Conservation (phyloP, 1,284 basidiomycete species). For the Agaricales sp. region DNA sequence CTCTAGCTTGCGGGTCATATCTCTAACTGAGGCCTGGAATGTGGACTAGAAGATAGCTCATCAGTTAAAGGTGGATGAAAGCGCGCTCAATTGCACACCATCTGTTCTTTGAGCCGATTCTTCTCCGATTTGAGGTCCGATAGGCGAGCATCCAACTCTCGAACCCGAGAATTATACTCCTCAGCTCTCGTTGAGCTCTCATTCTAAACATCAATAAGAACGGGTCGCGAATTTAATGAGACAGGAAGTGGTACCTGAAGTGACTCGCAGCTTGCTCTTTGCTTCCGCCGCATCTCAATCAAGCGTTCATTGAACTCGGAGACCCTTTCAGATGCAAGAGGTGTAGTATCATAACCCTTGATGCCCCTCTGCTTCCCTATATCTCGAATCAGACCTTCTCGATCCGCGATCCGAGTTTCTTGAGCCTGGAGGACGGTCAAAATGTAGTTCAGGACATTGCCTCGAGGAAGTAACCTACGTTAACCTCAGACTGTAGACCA, state of each 20-base stretch:
- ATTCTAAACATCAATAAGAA: constrained; percentile 20
- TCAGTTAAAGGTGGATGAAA: constrained; percentile 20
- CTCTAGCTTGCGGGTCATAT: constrained; percentile 47
- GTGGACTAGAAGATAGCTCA: no score
- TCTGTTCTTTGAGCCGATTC: constrained; percentile 44
- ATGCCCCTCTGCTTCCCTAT: constrained; percentile 64
- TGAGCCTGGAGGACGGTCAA: constrained; percentile 46
- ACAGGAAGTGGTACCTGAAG: constrained; percentile 37
- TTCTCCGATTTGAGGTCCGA: constrained; percentile 43
- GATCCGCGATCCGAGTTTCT: constrained; percentile 58
- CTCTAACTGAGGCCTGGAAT: constrained; percentile 24
- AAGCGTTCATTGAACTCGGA: constrained; percentile 59
- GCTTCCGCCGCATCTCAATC: constrained; percentile 44
- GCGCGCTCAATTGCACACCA: constrained; percentile 31
- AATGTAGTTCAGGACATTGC: constrained; percentile 1
- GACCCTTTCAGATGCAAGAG: constrained; percentile 58
- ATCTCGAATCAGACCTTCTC: constrained; percentile 68
- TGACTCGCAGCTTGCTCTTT: constrained; percentile 44
- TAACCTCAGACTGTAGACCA: constrained; percentile 51
- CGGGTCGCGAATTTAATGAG: no score
- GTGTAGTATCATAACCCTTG: constrained; percentile 60
- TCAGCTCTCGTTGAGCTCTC: constrained; percentile 42
- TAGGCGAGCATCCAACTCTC: constrained; percentile 41
- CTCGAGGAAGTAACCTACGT: constrained; percentile 27
- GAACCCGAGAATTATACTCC: constrained; percentile 47